These are phyloP conservation scores for Ricinus communis DNA, from an alignment of 345 rosid genomes.

Conservation along the genomic window DNA sequence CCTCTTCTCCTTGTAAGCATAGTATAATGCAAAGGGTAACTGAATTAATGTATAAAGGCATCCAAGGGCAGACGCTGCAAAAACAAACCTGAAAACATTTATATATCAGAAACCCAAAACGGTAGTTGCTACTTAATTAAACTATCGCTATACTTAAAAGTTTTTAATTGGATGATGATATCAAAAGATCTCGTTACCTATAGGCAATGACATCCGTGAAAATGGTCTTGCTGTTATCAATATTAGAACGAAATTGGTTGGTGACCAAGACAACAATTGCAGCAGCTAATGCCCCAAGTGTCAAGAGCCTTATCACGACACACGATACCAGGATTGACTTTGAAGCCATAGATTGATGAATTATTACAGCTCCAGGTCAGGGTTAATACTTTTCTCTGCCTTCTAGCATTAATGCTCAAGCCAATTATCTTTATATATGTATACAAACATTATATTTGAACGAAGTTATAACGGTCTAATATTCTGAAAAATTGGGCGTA, in stretches of 20 bases:
- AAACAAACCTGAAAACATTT: conserved; percentile 19
- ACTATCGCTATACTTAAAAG: too few species aligned
- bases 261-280: conserved; percentile 6
- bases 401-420: too few species aligned
- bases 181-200: background rate
- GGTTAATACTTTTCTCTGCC: too few species aligned
- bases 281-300: conserved; percentile 1
- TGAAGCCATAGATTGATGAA: background rate
- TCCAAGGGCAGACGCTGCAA: conserved; percentile 16
- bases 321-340: background rate
- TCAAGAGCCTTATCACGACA: background rate
- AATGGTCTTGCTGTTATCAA: background rate
- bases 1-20: conserved; percentile 18
- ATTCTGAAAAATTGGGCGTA: too few species aligned
- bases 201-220: background rate
- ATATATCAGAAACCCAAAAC: too few species aligned
- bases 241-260: background rate
- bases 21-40: conserved; percentile 18
- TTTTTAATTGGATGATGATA: too few species aligned
- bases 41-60: conserved; percentile 15
- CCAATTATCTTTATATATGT: too few species aligned
- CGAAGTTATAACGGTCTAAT: too few species aligned
- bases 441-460: too few species aligned
- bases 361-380: background rate
- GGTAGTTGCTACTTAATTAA: too few species aligned